Evolutionary conservation across 2,329 filamentous ascomycete species (phyloP).

Genomic region (Aureobasidium sp.): DNA sequence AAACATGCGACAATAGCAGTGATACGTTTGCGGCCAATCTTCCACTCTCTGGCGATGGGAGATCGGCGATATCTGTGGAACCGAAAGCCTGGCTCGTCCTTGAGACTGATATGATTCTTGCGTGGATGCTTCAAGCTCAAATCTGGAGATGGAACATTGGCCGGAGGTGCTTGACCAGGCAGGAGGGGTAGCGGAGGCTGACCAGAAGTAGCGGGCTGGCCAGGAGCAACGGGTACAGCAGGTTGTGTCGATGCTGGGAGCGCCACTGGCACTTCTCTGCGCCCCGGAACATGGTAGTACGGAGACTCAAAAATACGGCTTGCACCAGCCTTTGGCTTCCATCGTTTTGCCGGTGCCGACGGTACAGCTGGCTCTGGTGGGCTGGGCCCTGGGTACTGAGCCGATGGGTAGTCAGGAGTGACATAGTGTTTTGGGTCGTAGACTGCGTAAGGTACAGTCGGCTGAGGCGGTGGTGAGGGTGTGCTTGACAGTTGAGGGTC

Average conservation of each 20-base stretch:
- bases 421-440: neutral
- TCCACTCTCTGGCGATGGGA: constrained; percentile 67
- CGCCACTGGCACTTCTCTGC: neutral
- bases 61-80: constrained; percentile 44
- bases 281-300: constrained; percentile 8
- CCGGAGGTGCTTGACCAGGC: neutral
- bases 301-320: constrained; percentile 10
- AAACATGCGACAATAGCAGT: constrained; percentile 61
- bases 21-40: constrained; percentile 56
- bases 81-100: constrained; percentile 31
- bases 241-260: neutral
- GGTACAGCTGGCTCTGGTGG: neutral
- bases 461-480: neutral
- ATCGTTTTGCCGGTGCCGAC: neutral
- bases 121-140: constrained; percentile 25
- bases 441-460: neutral
- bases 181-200: neutral
- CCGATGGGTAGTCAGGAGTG: neutral
- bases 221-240: no score
- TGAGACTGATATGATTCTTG: constrained; percentile 26
- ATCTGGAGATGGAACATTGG: constrained; percentile 1
- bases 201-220: neutral
- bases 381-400: neutral
- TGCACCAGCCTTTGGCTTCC: constrained; percentile 1
- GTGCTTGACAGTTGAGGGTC: neutral